A percentile compares a stretch with the other conserved stretches of the same genome.
Evolutionary conservation across 169 alveolate species (phyloP).

Genomic region (Plasmodium knowlesi): DNA sequence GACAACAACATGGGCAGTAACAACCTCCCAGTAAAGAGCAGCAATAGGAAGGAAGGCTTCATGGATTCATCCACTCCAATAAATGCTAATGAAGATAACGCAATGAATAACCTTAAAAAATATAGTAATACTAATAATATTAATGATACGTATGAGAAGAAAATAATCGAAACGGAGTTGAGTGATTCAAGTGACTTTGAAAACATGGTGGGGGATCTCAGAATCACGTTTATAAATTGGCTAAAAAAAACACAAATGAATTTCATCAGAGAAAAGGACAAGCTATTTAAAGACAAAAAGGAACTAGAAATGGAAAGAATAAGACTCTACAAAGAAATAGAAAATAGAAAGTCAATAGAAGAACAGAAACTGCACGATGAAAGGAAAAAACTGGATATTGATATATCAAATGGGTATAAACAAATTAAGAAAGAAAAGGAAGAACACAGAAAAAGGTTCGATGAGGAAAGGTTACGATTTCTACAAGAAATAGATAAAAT

Average conservation of each 20-base stretch:
- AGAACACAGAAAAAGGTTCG: slow-evolving; percentile 86
- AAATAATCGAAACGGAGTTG: slow-evolving; percentile 70
- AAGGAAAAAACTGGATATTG: slow-evolving; percentile 86
- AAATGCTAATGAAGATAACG: slow-evolving; percentile 42
- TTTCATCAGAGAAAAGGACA: slow-evolving; percentile 78
- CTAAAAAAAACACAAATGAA: slow-evolving; percentile 86
- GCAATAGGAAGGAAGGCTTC: slow-evolving; percentile 44
- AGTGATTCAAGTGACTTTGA: slow-evolving; percentile 86
- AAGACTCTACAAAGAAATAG: slow-evolving; percentile 74
- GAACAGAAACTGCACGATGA: slow-evolving; percentile 81
- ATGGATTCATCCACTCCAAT: slow-evolving; percentile 7
- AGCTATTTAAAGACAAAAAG: slow-evolving; percentile 74
- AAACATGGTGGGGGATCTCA: slow-evolving; percentile 88
- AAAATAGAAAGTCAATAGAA: slow-evolving; percentile 53
- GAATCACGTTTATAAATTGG: slow-evolving; percentile 89
- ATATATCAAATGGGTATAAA: slow-evolving; percentile 84
- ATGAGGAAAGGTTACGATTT: slow-evolving; percentile 84
- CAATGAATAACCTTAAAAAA: slow-evolving; percentile 31
- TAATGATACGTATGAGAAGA: slow-evolving; percentile 65
- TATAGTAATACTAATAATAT: slow-evolving; percentile 34
- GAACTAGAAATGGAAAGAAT: slow-evolving; percentile 80
- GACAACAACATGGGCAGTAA: slow-evolving; percentile 6
- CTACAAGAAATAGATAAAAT: slow-evolving; percentile 87
- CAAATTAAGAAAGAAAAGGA: slow-evolving; percentile 89
- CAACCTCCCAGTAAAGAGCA: not conserved